Conservation (phyloP, 176 grass and related monocot species). For the Aegilops bicornis region DNA sequence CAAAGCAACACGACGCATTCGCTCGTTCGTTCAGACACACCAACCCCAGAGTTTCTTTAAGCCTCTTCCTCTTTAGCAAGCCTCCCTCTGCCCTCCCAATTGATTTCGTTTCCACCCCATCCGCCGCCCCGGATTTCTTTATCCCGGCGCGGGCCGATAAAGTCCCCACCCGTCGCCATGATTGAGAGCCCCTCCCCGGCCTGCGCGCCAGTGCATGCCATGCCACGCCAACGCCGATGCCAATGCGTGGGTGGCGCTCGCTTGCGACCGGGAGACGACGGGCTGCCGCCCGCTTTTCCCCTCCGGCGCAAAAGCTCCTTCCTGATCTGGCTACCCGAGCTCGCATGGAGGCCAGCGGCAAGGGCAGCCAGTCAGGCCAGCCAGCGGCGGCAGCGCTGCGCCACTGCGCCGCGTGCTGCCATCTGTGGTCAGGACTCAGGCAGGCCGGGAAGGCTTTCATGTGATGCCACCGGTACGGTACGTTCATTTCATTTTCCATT, state of each 20-base stretch:
- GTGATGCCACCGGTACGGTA: too few relatives aligned
- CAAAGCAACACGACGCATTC: neutral
- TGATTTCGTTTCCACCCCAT: conserved; percentile 59
- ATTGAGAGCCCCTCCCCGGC: neutral
- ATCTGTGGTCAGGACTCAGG: too few relatives aligned
- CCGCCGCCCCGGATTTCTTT: neutral
- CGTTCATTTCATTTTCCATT: too few relatives aligned
- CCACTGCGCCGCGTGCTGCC: neutral
- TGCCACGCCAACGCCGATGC: neutral
- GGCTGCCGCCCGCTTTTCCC: neutral
- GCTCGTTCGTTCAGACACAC: neutral
- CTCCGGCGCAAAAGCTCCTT: conserved; percentile 9
- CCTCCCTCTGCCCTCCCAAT: neutral
- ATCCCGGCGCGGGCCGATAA: neutral
- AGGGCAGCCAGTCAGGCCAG: neutral
- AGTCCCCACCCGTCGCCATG: conserved; percentile 22
- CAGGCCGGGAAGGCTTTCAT: too few relatives aligned
- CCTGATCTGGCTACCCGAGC: neutral
- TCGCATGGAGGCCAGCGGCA: neutral
- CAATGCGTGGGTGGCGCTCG: neutral
- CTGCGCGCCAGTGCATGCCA: conserved; percentile 23
- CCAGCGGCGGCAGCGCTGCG: neutral
- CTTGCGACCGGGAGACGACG: neutral
- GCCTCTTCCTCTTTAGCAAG: neutral
- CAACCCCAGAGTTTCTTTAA: neutral